A percentile compares a stretch with the other conserved stretches of the same genome.
phyloP scores from a whole-genome alignment of 2,329 filamentous ascomycete species.

The Alternaria incomplexa region DNA sequence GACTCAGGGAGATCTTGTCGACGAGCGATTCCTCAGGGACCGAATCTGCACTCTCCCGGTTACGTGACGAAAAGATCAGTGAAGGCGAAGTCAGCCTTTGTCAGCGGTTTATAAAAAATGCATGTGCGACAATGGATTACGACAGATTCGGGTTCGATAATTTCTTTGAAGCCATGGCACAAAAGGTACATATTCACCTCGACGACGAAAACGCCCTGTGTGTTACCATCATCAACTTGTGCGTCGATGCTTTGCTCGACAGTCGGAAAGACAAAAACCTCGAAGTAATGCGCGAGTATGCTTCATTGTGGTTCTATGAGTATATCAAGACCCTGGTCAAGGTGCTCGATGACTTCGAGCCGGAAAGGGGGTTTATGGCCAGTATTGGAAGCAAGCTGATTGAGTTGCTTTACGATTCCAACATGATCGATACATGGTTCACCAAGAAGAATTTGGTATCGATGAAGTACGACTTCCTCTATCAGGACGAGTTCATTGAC shows the following conservation, averaged over 20 bases:
- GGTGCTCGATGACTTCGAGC: not conserved
- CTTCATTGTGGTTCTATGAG: not conserved
- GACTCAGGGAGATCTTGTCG: not conserved
- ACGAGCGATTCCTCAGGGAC: not conserved
- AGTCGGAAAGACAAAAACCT: not conserved
- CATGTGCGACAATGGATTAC: not conserved
- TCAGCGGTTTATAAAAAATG: not conserved
- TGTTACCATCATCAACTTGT: not conserved
- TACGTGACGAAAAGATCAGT: not conserved
- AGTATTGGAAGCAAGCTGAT: not conserved
- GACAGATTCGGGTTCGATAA: constrained; percentile 15
- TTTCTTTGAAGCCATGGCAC: constrained; percentile 15
- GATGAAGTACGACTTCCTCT: constrained; percentile 1
- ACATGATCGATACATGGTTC: not conserved
- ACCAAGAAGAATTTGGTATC: not conserved
- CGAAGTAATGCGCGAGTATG: not conserved
- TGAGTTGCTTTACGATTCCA: not conserved
- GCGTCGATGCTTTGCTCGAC: not conserved
- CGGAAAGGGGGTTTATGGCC: not conserved
- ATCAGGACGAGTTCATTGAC: not conserved
- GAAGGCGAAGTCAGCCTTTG: not conserved
- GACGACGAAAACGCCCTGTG: not conserved
- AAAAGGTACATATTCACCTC: constrained; percentile 11
- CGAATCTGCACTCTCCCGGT: not conserved
- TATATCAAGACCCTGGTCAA: not conserved